Evolutionary conservation across 75 land plant genomes (phyloP).

Genomic region (Selaginella tamariscina): DNA sequence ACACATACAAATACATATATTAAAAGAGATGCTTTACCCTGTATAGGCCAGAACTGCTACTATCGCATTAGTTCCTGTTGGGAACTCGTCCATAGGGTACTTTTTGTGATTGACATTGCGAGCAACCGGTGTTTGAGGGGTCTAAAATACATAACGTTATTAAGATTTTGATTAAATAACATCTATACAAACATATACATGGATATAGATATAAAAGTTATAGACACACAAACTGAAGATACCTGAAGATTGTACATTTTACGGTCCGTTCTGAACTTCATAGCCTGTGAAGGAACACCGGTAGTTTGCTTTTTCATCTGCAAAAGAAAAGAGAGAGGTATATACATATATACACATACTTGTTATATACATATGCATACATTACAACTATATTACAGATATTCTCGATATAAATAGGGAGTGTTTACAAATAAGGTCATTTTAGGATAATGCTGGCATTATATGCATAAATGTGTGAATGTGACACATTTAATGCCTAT

Average conservation of each 20-base stretch:
- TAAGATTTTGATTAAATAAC: no score
- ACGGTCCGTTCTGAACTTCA: constrained; percentile 58
- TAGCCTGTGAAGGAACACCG: constrained; percentile 78
- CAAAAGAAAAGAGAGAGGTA: constrained; percentile 13
- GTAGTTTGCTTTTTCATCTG: constrained; percentile 99
- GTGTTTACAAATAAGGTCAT: no score
- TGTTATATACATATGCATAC: no score
- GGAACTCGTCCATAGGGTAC: constrained; percentile 81
- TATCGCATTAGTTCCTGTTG: constrained; percentile 98
- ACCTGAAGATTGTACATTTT: constrained; percentile 93
- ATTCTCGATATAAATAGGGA: no score
- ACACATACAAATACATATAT: neutral
- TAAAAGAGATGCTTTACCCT: constrained; percentile 43
- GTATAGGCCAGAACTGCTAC: constrained; percentile 96
- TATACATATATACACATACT: no score
- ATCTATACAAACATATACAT: no score
- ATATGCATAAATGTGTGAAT: no score
- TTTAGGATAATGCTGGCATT: no score
- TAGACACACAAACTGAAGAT: neutral
- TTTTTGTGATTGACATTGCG: constrained; percentile 55
- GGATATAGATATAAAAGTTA: no score
- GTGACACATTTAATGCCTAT: no score
- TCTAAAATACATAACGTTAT: constrained; percentile 39
- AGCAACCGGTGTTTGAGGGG: constrained; percentile 89
- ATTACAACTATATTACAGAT: no score